These are phyloP conservation scores for Termitomyces sp. DNA, from an alignment of 768 basidiomycete genomes.

Conservation along the genomic window DNA sequence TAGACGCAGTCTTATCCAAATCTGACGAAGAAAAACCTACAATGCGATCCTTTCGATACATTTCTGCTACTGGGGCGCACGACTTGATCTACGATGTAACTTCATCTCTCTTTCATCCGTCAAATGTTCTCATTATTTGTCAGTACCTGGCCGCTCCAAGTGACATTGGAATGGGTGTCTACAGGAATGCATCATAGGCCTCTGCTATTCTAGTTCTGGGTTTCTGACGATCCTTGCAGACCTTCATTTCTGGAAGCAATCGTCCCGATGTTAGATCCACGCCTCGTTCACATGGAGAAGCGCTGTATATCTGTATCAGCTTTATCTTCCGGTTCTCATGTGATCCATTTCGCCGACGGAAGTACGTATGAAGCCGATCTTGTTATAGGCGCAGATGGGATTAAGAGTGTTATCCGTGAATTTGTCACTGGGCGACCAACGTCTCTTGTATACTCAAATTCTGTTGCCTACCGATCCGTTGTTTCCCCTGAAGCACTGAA, in stretches of 20 bases:
- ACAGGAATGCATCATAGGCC: slow-evolving; percentile 25
- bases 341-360: slow-evolving; percentile 48
- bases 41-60: slow-evolving; percentile 34
- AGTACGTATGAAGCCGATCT: slow-evolving; percentile 44
- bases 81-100: slow-evolving; percentile 45
- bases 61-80: slow-evolving; percentile 39
- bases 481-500: slow-evolving; percentile 36
- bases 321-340: slow-evolving; percentile 23
- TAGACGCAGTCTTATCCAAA: slow-evolving; percentile 36
- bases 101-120: background rate
- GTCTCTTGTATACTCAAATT: slow-evolving; percentile 41
- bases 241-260: slow-evolving; percentile 51
- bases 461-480: slow-evolving; percentile 48
- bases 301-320: slow-evolving; percentile 37
- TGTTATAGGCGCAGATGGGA: slow-evolving; percentile 51
- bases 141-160: slow-evolving; percentile 31
- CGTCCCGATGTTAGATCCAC: slow-evolving; percentile 37
- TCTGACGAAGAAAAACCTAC: slow-evolving; percentile 31
- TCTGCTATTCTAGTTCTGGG: background rate
- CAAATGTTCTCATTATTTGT: background rate
- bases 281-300: slow-evolving; percentile 46
- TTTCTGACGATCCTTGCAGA: slow-evolving; percentile 22
- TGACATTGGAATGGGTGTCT: slow-evolving; percentile 42
- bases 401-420: slow-evolving; percentile 44
- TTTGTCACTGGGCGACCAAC: slow-evolving; percentile 25